A percentile compares a stretch with the other conserved stretches of the same genome.
Conservation (phyloP, 768 basidiomycete genomes). For the Boletus rubropictus region DNA sequence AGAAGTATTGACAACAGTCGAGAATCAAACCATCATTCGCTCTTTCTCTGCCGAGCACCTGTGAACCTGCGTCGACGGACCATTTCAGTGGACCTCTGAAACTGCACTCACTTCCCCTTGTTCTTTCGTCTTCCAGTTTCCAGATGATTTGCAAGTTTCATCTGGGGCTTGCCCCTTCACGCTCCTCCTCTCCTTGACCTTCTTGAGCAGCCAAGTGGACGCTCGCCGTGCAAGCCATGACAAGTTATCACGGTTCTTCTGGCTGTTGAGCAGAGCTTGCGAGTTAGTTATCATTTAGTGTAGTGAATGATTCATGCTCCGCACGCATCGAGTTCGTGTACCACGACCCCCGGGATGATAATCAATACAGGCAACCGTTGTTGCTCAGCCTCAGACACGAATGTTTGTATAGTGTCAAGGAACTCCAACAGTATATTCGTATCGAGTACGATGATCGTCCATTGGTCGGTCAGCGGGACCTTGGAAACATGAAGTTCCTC, state of each 20-base stretch:
- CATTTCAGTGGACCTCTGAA: not conserved
- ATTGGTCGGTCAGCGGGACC: constrained; percentile 39
- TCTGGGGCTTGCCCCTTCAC: constrained; percentile 58
- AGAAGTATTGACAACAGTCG: constrained; percentile 69
- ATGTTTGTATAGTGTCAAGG: constrained; percentile 57
- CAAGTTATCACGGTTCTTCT: constrained; percentile 36
- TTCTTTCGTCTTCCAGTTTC: constrained; percentile 54
- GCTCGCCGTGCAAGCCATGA: constrained; percentile 67
- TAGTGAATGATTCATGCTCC: constrained; percentile 12
- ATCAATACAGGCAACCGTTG: constrained; percentile 47
- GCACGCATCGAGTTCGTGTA: constrained; percentile 73
- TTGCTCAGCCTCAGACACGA: constrained; percentile 57
- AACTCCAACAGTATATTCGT: constrained; percentile 74
- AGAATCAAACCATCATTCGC: constrained; percentile 66
- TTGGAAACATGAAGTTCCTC: constrained; percentile 14
- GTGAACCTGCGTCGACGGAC: constrained; percentile 1
- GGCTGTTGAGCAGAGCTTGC: constrained; percentile 21
- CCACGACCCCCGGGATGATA: constrained; percentile 68
- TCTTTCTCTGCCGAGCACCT: constrained; percentile 32
- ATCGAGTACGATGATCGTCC: constrained; percentile 59
- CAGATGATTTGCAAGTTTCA: constrained; percentile 55
- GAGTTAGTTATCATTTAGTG: not conserved
- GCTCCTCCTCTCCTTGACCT: constrained; percentile 49
- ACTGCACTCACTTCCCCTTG: constrained; percentile 36
- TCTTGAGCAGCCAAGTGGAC: constrained; percentile 61